Evolutionary conservation across 2,329 filamentous ascomycete genomes (phyloP).

Genomic region (Pyrenochaeta sp.): DNA sequence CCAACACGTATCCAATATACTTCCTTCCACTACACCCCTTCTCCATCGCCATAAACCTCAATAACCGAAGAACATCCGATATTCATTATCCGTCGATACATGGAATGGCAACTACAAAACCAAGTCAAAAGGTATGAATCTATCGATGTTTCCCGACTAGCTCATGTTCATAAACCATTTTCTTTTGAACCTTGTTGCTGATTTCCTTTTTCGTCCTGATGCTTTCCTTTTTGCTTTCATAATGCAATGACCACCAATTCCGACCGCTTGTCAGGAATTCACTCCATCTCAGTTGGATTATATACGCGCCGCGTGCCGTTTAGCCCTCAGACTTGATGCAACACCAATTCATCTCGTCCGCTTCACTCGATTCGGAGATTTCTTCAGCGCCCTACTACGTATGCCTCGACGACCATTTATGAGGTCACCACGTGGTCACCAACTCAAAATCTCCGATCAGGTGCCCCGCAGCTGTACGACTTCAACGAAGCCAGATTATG

Average conservation of each 20-base stretch:
- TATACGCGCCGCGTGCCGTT: too few species aligned
- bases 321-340: too few species aligned
- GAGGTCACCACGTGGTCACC: background rate
- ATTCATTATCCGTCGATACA: slow-evolving; percentile 30
- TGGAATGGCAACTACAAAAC: slow-evolving; percentile 12
- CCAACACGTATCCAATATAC: slow-evolving; percentile 42
- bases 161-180: background rate
- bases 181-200: background rate
- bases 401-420: background rate
- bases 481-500: background rate
- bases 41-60: slow-evolving; percentile 40
- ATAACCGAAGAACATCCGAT: slow-evolving; percentile 16
- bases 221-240: background rate
- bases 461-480: background rate
- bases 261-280: too few species aligned
- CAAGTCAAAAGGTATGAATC: slow-evolving; percentile 21
- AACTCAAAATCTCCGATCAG: background rate
- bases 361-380: too few species aligned
- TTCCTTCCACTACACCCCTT: slow-evolving; percentile 42
- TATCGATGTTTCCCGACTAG: background rate
- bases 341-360: too few species aligned
- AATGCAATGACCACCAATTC: background rate
- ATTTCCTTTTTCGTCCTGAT: background rate
- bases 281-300: too few species aligned
- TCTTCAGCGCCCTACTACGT: background rate